Percentiles rank a stretch among this genome's conserved stretches.
Evolutionary conservation across 805 yeast species (phyloP).

Genomic region (Candida sakaeoensis): DNA sequence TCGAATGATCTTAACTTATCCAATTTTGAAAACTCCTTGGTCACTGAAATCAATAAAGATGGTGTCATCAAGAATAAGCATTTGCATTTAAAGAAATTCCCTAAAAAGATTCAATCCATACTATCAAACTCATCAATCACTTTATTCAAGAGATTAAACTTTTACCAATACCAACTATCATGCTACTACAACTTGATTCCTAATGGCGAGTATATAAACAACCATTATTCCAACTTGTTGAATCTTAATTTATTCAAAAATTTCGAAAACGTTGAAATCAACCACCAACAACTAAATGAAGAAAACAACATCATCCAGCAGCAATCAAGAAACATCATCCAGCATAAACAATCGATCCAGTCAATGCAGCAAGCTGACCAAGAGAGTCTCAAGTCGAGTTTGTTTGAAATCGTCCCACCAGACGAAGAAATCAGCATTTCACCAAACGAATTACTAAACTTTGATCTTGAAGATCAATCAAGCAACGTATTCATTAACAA

Average conservation of each 20-base stretch:
- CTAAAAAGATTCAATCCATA: constrained; percentile 32
- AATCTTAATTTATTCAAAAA: constrained; percentile 35
- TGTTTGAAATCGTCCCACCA: constrained; percentile 9
- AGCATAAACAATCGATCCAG: constrained; percentile 23
- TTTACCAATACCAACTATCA: constrained; percentile 37
- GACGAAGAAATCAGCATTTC: constrained; percentile 9
- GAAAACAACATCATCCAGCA: constrained; percentile 21
- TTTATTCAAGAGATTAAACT: constrained; percentile 29
- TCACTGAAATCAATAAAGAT: constrained; percentile 24
- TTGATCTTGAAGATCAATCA: background rate
- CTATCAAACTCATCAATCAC: constrained; percentile 27
- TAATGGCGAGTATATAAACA: constrained; percentile 21
- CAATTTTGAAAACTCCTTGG: constrained; percentile 27
- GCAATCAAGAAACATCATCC: constrained; percentile 22
- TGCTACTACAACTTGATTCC: constrained; percentile 38
- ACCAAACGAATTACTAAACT: constrained; percentile 8
- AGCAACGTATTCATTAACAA: constrained; percentile 18
- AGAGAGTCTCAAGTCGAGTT: constrained; percentile 8
- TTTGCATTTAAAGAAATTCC: constrained; percentile 25
- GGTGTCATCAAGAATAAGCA: constrained; percentile 19
- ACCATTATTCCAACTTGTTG: constrained; percentile 35
- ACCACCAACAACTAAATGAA: constrained; percentile 23
- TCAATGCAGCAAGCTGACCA: constrained; percentile 3
- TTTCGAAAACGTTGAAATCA: constrained; percentile 31
- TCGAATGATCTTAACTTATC: constrained; percentile 40